Evolutionary conservation across 2,329 filamentous ascomycete species (phyloP), one percentile per base, ranked within the genome.

Genomic region (Pseudogymnoascus sp.): DNA sequence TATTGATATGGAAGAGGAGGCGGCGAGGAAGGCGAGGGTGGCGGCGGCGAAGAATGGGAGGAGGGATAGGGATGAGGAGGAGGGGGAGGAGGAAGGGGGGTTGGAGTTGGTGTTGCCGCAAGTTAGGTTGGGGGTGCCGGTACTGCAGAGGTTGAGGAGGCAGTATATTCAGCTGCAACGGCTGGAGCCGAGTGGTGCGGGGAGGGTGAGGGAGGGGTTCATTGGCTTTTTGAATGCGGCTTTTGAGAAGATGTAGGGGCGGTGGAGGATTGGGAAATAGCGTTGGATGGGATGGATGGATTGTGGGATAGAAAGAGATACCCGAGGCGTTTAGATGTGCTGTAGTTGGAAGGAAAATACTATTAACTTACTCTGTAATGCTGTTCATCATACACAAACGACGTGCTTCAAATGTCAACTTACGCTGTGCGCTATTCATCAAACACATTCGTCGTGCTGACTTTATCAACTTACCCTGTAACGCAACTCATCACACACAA

Each of bases 121-220:
- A 8, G 83, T 81, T 63, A 84, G 83, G 64, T 75, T 91, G 58
- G 86, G 86, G 1, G 71, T 94, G 43, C 86, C 90, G 7, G 88
- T 91, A 71, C 75, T 95, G 66, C 90, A 95, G 75, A 80, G 90
- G 65, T 76, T 92, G 67, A 79, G 90, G 63, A 81, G 90, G 68
- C 89, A 91, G 57, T 95, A 90, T 74, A 85, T 93, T 67, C 82
- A 80, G 4, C 72, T 95, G 71, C 92, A 92, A 67, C 78, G 90
- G 76, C 69, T 88, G 79, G 70, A 91, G 83, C 63, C 84, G 77
- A 54, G 74, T 78, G 61, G 83, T 5, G 79, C 77, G 1, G 76
- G 77, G 28, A 79, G 83, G 66, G 78, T 88, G 67, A 77, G 80
- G 63, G 81, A 84, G 70, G 81, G 80, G 34, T 89, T 89, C 70